These are phyloP conservation scores for Xylariaceae sp. DNA, from an alignment of 2,329 filamentous ascomycete genomes.

Conservation along the genomic window DNA sequence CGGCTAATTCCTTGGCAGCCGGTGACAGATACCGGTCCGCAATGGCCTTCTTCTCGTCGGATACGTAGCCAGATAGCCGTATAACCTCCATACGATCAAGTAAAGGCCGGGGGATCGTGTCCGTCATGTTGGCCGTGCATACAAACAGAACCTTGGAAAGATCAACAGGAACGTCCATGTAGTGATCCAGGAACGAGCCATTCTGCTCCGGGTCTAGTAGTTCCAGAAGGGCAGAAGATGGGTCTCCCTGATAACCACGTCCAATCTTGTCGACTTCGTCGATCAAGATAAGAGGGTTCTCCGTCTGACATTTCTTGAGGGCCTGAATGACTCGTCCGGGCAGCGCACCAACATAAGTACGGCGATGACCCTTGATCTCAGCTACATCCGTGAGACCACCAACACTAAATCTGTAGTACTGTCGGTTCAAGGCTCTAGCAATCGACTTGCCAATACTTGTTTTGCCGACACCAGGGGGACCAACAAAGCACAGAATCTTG, in stretches of 20 bases:
- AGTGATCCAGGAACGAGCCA: slow-evolving; percentile 94
- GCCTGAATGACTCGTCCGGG: slow-evolving; percentile 97
- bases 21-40: slow-evolving; percentile 89
- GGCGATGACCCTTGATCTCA: slow-evolving; percentile 95
- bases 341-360: slow-evolving; percentile 92
- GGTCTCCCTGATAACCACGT: slow-evolving; percentile 91
- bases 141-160: slow-evolving; percentile 97
- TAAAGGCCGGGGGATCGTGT: slow-evolving; percentile 90
- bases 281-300: slow-evolving; percentile 93
- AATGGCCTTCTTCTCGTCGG: slow-evolving; percentile 98
- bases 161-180: slow-evolving; percentile 97
- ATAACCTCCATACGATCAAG: slow-evolving; percentile 98
- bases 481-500: slow-evolving; percentile 97
- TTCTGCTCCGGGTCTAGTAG: slow-evolving; percentile 96
- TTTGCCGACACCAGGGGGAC: slow-evolving; percentile 95
- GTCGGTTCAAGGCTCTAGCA: slow-evolving; percentile 83
- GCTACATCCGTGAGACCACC: slow-evolving; percentile 95
- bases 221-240: slow-evolving; percentile 88
- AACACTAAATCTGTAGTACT: slow-evolving; percentile 98
- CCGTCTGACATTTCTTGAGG: slow-evolving; percentile 97
- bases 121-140: slow-evolving; percentile 97
- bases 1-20: slow-evolving; percentile 88
- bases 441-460: slow-evolving; percentile 99
- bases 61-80: slow-evolving; percentile 89
- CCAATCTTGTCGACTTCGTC: slow-evolving; percentile 99